Conservation (phyloP, 2,329 filamentous ascomycete genomes). For the Verticillium longisporum region DNA sequence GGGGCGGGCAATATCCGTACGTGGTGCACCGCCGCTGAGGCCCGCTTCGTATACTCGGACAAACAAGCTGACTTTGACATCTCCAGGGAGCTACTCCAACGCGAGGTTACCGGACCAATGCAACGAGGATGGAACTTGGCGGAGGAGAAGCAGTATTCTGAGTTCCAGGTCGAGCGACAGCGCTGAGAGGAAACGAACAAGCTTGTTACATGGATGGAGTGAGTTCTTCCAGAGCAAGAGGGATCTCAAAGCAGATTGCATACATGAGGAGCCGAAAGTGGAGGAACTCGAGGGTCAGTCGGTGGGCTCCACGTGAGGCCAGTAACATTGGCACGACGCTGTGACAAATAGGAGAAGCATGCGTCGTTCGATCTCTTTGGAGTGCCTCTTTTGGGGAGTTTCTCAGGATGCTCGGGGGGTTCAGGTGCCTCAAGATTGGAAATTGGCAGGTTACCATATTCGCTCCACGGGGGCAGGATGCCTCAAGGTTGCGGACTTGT, state of each 20-base stretch:
- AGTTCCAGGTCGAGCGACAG: background rate
- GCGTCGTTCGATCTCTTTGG: too few species aligned
- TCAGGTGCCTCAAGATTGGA: too few species aligned
- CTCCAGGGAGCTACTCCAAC: slow-evolving; percentile 2
- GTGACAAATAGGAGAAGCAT: too few species aligned
- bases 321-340: too few species aligned
- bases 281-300: background rate
- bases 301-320: background rate
- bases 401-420: too few species aligned
- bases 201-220: background rate
- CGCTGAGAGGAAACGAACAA: background rate
- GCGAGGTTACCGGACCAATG: background rate
- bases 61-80: background rate
- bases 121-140: background rate
- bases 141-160: slow-evolving; percentile 1
- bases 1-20: slow-evolving; percentile 6
- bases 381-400: too few species aligned
- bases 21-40: background rate
- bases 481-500: too few species aligned
- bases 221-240: background rate
- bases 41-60: background rate
- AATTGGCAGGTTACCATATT: too few species aligned
- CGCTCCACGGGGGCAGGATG: too few species aligned
- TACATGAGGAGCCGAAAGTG: background rate
- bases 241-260: background rate